Conservation (phyloP, 768 basidiomycete genomes). For the Hirschioporus abietinus region DNA sequence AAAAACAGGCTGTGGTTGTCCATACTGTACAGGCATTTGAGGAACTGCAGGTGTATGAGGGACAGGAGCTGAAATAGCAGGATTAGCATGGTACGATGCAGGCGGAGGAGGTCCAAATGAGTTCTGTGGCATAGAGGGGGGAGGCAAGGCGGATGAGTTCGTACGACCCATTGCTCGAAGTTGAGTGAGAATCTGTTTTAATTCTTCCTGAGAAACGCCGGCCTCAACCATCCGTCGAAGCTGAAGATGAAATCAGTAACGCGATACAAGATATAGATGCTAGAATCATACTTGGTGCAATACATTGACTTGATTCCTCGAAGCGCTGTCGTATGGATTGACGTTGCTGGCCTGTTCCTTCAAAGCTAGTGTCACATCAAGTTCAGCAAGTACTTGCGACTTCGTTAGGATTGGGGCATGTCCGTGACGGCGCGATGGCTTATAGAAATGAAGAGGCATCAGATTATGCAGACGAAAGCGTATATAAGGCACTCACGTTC, state of each 20-base stretch:
- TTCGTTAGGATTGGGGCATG: constrained; percentile 51
- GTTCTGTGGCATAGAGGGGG: constrained; percentile 21
- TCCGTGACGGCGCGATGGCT: constrained; percentile 13
- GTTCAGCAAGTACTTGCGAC: constrained; percentile 75
- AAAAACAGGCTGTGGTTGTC: background rate
- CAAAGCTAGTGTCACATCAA: constrained; percentile 76
- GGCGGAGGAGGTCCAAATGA: constrained; percentile 1
- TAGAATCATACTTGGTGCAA: constrained; percentile 65
- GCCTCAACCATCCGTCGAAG: constrained; percentile 68
- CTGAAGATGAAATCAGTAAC: constrained; percentile 30
- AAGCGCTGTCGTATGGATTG: constrained; percentile 66
- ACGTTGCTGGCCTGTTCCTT: constrained; percentile 69
- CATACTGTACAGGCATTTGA: background rate
- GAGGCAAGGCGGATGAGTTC: constrained; percentile 28
- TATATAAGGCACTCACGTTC: constrained; percentile 1
- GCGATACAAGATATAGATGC: constrained; percentile 7
- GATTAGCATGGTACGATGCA: background rate
- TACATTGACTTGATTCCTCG: constrained; percentile 70
- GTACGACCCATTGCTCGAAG: constrained; percentile 56
- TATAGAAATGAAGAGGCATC: background rate
- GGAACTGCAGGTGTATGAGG: background rate
- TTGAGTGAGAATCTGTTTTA: constrained; percentile 70
- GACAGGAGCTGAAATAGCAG: constrained; percentile 2
- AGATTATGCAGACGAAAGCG: background rate
- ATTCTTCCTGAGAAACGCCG: constrained; percentile 75